Base-by-base conservation (phyloP, 345 rosid species). In the Populus simonii region DNA sequence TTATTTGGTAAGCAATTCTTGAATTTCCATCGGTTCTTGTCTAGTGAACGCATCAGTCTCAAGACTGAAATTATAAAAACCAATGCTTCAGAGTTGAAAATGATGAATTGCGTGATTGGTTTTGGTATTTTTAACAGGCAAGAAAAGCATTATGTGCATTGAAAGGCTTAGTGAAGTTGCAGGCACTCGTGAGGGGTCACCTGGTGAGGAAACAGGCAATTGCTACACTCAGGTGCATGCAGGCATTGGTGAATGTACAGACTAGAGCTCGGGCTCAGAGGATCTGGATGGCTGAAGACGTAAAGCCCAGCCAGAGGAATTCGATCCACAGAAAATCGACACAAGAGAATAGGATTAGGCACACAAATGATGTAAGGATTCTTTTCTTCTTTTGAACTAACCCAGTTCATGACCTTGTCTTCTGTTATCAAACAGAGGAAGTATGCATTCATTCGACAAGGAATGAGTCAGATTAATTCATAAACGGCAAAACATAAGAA, bases 101-200 rank as follows among this genome's bases (percentile, higher is more conserved):
- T 35, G 20, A 45, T 8, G 49, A 41, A 59, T 47, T 73, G 45
- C 47, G 17, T 18, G 70, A 6, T 35, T 25, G 35, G 43, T 10
- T 49, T 67, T 74, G 77, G 55, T 75, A 73, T 43, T 67, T 22
- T 74, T 66, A 8, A 43, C 85, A 95, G 99, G 99, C 99, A 51
- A 91, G 93, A 63, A 93, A 92, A 84, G 99, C 99, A 22, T 77
- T 96, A 76, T 75, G 89, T 78, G 99, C 99, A 1, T 82, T 96
- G 36, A 82, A 71, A 78, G 85, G 85, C 66, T 66, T 82, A 33
- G 85, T 82, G 79, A 82, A 82, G 79, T 23, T 82, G 71, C 85
- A 82, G 79, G 82, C 85, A 31, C 22, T 82, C 57, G 85, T 82
- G 22, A 82, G 82, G 66, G 85, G 85, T 71, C 79, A 78, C 23